phyloP scores from a whole-genome alignment of 495 filamentous ascomycete species.

The Penicillium maclennaniae region DNA sequence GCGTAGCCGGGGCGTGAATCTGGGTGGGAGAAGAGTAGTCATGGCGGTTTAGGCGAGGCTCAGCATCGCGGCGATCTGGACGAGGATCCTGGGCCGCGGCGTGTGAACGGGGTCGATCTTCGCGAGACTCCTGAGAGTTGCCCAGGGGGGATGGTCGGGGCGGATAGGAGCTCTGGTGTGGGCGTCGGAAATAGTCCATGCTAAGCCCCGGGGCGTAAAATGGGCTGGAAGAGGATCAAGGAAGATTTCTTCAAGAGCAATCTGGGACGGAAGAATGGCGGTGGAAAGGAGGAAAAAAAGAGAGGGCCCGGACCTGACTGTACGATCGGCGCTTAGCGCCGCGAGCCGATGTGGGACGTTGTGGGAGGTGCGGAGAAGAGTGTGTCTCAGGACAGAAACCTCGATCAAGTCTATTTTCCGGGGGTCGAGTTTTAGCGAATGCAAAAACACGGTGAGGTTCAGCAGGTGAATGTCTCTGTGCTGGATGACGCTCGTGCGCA shows the following conservation, averaged over 20 bases:
- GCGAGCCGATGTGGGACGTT: slow-evolving; percentile 19
- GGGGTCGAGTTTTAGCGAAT: not conserved
- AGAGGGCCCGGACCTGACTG: slow-evolving; percentile 7
- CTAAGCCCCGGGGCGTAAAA: slow-evolving; percentile 2
- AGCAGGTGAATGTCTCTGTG: slow-evolving; percentile 1
- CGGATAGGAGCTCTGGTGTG: slow-evolving; percentile 18
- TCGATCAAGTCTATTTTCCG: not conserved
- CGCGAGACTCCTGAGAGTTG: slow-evolving; percentile 23
- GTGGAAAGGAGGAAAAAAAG: slow-evolving; percentile 4
- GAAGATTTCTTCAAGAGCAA: not conserved
- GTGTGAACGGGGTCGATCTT: slow-evolving; percentile 20
- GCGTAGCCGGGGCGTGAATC: not conserved
- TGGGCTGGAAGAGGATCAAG: not conserved
- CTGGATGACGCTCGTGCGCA: not conserved
- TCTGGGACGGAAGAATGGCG: not conserved
- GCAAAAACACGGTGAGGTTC: not conserved
- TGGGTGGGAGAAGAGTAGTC: slow-evolving; percentile 17
- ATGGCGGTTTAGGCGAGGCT: slow-evolving; percentile 23
- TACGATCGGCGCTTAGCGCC: slow-evolving; percentile 25
- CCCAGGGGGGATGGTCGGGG: slow-evolving; percentile 26
- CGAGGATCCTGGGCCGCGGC: slow-evolving; percentile 21
- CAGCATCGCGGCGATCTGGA: slow-evolving; percentile 15
- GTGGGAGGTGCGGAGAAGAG: slow-evolving; percentile 9
- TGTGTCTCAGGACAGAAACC: no score
- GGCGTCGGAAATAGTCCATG: slow-evolving; percentile 19